Evolutionary conservation across 345 rosid species (phyloP).

Genomic region (Murraya koenigii): DNA sequence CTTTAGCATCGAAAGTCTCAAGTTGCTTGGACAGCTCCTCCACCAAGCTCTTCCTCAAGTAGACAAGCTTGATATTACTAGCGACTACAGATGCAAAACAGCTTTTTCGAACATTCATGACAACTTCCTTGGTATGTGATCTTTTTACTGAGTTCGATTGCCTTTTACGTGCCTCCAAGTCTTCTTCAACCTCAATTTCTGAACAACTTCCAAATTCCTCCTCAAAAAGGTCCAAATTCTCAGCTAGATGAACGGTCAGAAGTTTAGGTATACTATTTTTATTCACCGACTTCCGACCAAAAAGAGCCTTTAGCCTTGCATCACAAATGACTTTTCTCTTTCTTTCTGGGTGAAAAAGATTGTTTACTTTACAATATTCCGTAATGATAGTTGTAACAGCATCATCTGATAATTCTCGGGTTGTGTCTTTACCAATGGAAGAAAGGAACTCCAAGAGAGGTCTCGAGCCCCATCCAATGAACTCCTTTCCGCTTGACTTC

Average conservation of each 20-base stretch:
- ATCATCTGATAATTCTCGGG: conserved; percentile 30
- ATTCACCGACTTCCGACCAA: conserved; percentile 38
- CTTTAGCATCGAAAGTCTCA: conserved; percentile 40
- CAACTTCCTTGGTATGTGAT: conserved; percentile 3
- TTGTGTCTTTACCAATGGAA: conserved; percentile 38
- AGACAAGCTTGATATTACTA: conserved; percentile 47
- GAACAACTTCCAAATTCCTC: conserved; percentile 19
- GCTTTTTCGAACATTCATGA: conserved; percentile 13
- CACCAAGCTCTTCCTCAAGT: conserved; percentile 46
- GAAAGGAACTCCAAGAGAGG: conserved; percentile 40
- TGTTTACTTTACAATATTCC: conserved; percentile 34
- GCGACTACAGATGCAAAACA: conserved; percentile 41
- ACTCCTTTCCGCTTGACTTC: conserved; percentile 27
- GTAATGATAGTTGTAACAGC: conserved; percentile 31
- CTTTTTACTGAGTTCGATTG: conserved; percentile 8
- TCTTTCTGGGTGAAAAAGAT: conserved; percentile 35
- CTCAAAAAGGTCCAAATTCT: conserved; percentile 29
- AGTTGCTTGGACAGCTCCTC: conserved; percentile 43
- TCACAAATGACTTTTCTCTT: conserved; percentile 47
- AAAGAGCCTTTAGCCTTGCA: conserved; percentile 35
- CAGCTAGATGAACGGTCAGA: conserved; percentile 38
- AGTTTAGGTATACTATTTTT: conserved; percentile 32
- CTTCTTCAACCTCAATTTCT: conserved; percentile 8
- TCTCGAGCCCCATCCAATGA: conserved; percentile 53
- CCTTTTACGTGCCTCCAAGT: conserved; percentile 10